Conservation (phyloP, 1,284 basidiomycete genomes). For the Ceratobasidium sp. region DNA sequence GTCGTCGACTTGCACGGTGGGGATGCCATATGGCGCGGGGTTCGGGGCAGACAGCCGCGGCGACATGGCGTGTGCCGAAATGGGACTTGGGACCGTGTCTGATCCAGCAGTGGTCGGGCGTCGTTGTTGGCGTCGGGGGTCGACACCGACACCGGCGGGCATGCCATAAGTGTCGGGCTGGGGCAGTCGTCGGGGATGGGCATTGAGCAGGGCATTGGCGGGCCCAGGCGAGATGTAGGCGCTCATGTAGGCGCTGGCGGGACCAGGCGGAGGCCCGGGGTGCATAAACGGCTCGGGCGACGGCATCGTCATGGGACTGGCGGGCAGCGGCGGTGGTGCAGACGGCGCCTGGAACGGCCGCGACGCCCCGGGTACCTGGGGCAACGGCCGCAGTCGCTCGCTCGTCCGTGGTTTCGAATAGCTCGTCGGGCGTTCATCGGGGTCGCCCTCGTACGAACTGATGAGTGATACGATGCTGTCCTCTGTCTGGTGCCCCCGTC, state of each 20-base stretch:
- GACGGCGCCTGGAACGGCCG: neutral
- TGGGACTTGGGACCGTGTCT: neutral
- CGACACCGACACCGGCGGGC: neutral
- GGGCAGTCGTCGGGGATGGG: slow-evolving; percentile 19
- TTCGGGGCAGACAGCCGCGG: slow-evolving; percentile 25
- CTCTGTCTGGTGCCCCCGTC: slow-evolving; percentile 9
- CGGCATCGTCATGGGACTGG: slow-evolving; percentile 3
- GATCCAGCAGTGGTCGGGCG: slow-evolving; percentile 22
- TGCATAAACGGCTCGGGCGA: slow-evolving; percentile 27
- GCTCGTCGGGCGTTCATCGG: neutral
- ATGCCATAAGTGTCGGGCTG: slow-evolving; percentile 18
- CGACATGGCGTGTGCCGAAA: neutral
- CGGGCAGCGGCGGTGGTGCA: slow-evolving; percentile 2
- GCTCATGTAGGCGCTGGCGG: slow-evolving; percentile 16
- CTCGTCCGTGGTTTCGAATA: neutral
- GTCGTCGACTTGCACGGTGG: slow-evolving; percentile 22
- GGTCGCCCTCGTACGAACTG: slow-evolving; percentile 24
- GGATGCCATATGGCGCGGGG: neutral
- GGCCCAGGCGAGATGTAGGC: slow-evolving; percentile 23
- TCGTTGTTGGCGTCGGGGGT: neutral
- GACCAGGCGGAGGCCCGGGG: slow-evolving; percentile 10
- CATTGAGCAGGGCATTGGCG: slow-evolving; percentile 14
- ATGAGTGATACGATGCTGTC: slow-evolving; percentile 33
- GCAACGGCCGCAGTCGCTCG: slow-evolving; percentile 19
- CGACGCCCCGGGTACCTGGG: slow-evolving; percentile 19